phyloP scores from a whole-genome alignment of 2,329 filamentous ascomycete genomes.

The Rutstroemia sp. region DNA sequence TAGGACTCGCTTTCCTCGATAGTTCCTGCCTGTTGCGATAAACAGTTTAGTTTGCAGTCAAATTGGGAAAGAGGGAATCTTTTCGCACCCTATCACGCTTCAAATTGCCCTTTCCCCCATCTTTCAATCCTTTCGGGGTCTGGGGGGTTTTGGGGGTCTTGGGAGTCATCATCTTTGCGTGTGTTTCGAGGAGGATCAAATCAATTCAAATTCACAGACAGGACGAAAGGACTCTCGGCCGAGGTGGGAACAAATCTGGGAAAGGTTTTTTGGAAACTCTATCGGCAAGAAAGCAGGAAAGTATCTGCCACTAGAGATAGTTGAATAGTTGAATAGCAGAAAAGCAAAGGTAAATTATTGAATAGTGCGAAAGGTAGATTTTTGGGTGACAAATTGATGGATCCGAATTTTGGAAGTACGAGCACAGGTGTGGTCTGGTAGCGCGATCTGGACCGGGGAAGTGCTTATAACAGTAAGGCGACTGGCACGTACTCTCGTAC shows the following conservation, averaged over 20 bases:
- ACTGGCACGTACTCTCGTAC: no score
- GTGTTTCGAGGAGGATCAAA: neutral
- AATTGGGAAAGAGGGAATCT: neutral
- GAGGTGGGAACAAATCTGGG: no score
- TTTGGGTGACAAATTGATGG: neutral
- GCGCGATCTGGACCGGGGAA: no score
- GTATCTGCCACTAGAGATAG: neutral
- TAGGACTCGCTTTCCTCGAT: slow-evolving; percentile 28
- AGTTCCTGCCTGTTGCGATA: slow-evolving; percentile 16
- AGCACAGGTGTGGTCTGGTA: no score
- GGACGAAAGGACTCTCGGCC: no score
- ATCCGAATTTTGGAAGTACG: neutral
- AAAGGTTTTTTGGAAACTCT: no score
- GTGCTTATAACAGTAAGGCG: no score
- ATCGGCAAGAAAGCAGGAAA: neutral
- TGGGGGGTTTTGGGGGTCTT: neutral
- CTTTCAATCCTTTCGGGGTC: neutral
- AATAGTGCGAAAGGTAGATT: neutral
- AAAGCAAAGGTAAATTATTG: neutral
- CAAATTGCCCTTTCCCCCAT: neutral
- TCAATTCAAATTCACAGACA: no score
- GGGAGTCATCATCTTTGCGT: neutral
- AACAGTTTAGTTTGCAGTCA: slow-evolving; percentile 15
- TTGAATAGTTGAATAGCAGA: neutral
- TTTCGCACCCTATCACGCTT: slow-evolving; percentile 6